Evolutionary conservation across 768 basidiomycete species (phyloP), one percentile per base, ranked within the genome.

Genomic region (Coprinopsis sp.): DNA sequence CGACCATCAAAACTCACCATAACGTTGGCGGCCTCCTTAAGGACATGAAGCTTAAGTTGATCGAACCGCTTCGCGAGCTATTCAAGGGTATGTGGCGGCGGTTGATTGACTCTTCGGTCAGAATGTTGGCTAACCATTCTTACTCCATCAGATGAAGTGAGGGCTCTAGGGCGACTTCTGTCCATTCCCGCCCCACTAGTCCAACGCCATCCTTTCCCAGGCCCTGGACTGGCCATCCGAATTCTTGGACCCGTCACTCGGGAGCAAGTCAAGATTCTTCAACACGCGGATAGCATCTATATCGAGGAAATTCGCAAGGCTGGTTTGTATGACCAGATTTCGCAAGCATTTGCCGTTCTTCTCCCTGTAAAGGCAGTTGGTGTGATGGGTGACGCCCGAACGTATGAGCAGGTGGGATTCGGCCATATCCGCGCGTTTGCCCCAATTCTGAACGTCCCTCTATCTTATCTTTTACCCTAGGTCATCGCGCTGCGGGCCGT

Each of bases 1-100:
- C 96, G 30, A 98, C 95, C 8, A 99, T 99, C 76, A 99, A 99
- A 76, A 98, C 96, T 2, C 96, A 99, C 64, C 96, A 98, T 65
- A 99, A 99, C 55, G 96, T 98, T 54, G 96, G 96, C 23, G 95
- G 95, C 3, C 72, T 99, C 42, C 75, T 97, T 51, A 89, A 87
- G 61, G 87, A 98, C 67, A 99, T 98, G 96, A 96, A 92, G 66
- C 78, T 99, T 57, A 98, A 98, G 72, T 77, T 99, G 40, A 98
- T 99, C 54, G 96, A 99, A 69, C 96, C 96, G 16, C 71, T 99
- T 29, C 78, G 96, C 28, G 96, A 98, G 71, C 75, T 99, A 14
- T 99, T 99, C 82, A 98, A 99, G 74, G 96, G 95, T 91, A 54
- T 19, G 72, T 18, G 33, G 24, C 18, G 1, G 16, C 7, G 19